phyloP scores from a whole-genome alignment of 208 protist species.

The Leishmania major region DNA sequence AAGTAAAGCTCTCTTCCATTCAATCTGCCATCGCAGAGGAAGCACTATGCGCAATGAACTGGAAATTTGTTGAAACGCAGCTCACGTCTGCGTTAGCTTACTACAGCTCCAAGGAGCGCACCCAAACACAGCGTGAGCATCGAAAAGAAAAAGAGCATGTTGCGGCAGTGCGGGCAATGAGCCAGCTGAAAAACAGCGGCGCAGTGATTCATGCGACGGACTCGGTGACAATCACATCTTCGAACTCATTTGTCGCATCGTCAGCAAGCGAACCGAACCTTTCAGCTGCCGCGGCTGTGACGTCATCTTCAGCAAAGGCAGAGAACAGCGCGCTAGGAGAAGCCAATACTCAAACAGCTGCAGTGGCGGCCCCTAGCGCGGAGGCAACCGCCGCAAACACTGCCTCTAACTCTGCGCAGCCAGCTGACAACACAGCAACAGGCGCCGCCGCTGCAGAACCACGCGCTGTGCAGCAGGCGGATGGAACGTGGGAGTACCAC shows the following conservation, averaged over 20 bases:
- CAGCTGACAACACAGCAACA: not conserved
- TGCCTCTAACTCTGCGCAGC: not conserved
- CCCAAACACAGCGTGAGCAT: slow-evolving; percentile 19
- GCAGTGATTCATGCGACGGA: slow-evolving; percentile 51
- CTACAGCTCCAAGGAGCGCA: slow-evolving; percentile 53
- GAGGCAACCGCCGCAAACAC: not conserved
- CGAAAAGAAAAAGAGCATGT: slow-evolving; percentile 52
- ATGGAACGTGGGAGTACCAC: slow-evolving; percentile 81
- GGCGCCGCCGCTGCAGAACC: slow-evolving; percentile 30
- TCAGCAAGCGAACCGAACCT: not conserved
- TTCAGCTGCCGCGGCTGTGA: not conserved
- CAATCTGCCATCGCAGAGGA: slow-evolving; percentile 25
- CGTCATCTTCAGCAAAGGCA: not conserved
- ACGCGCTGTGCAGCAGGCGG: slow-evolving; percentile 43
- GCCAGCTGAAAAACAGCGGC: slow-evolving; percentile 55
- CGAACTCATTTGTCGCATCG: not conserved
- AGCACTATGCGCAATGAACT: slow-evolving; percentile 56
- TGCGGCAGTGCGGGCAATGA: slow-evolving; percentile 44
- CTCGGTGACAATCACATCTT: slow-evolving; percentile 36
- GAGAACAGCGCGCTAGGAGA: not conserved
- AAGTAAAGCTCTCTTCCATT: slow-evolving; percentile 20
- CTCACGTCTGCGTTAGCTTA: slow-evolving; percentile 49
- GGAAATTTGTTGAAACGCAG: slow-evolving; percentile 72
- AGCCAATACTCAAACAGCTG: too few relatives aligned
- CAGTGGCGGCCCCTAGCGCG: not conserved